Evolutionary conservation across 305 asterid genomes (phyloP).

Genomic region (Petunia hybrid): DNA sequence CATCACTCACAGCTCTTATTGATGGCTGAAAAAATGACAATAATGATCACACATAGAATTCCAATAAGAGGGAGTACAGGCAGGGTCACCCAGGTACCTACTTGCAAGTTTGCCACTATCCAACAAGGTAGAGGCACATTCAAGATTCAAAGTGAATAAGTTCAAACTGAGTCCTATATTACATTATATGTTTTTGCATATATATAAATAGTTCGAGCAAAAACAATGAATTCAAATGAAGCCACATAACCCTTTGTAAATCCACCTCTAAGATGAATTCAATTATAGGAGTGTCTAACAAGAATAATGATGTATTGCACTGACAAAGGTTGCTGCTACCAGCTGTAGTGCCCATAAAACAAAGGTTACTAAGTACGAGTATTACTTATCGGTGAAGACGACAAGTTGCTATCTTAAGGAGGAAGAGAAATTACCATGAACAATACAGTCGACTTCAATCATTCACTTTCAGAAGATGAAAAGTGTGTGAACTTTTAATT

Average conservation of each 20-base stretch:
- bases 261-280: background rate
- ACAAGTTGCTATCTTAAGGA: background rate
- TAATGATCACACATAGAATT: background rate
- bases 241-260: too few species aligned
- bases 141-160: background rate
- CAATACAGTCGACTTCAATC: background rate
- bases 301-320: background rate
- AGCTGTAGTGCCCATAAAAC: background rate
- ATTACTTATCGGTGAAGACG: background rate
- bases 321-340: background rate
- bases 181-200: background rate
- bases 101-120: background rate
- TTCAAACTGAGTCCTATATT: background rate
- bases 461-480: conserved; percentile 22
- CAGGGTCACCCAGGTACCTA: background rate
- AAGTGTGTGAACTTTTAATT: conserved; percentile 12
- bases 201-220: background rate
- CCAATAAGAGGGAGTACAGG: background rate
- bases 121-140: background rate
- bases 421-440: conserved; percentile 22
- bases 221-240: background rate
- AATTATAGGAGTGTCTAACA: background rate
- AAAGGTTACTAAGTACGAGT: background rate
- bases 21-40: background rate
- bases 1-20: background rate